Percentiles rank a stretch among this genome's conserved stretches.
Evolutionary conservation across 2,329 filamentous ascomycete species (phyloP).

Genomic region (Coniella vitis): DNA sequence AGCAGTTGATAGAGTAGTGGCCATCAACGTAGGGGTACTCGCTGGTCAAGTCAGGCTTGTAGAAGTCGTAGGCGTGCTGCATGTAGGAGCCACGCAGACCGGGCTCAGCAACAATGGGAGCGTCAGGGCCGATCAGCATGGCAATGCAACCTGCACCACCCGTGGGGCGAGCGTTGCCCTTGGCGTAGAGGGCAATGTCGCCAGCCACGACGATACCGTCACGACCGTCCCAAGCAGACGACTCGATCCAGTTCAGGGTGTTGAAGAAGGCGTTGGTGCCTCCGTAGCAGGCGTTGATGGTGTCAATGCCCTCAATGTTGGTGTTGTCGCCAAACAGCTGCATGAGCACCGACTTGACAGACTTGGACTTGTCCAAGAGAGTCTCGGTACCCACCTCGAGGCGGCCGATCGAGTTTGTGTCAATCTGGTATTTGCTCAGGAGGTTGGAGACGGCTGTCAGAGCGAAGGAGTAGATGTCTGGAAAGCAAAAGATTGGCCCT

Average conservation of each 20-base stretch:
- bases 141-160: slow-evolving; percentile 75
- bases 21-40: slow-evolving; percentile 83
- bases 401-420: slow-evolving; percentile 69
- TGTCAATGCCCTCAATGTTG: slow-evolving; percentile 78
- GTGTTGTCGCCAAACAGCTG: slow-evolving; percentile 79
- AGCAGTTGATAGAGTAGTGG: slow-evolving; percentile 77
- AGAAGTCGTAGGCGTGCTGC: slow-evolving; percentile 82
- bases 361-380: slow-evolving; percentile 83
- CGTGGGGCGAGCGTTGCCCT: slow-evolving; percentile 73
- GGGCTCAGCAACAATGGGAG: slow-evolving; percentile 69
- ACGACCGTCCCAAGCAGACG: slow-evolving; percentile 78
- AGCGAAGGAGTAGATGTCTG: slow-evolving; percentile 83
- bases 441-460: slow-evolving; percentile 73
- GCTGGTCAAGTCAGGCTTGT: slow-evolving; percentile 82
- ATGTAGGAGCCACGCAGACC: slow-evolving; percentile 76
- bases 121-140: slow-evolving; percentile 71
- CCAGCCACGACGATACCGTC: slow-evolving; percentile 74
- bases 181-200: slow-evolving; percentile 80
- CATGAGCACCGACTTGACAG: slow-evolving; percentile 83
- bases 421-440: slow-evolving; percentile 76
- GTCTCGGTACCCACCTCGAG: slow-evolving; percentile 84
- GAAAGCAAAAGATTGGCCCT: background rate
- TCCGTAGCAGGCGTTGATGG: slow-evolving; percentile 79
- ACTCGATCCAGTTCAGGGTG: slow-evolving; percentile 78
- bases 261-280: slow-evolving; percentile 83